Base-by-base conservation (phyloP, 2,329 filamentous ascomycete species). In the Elsinoe ampelina region DNA sequence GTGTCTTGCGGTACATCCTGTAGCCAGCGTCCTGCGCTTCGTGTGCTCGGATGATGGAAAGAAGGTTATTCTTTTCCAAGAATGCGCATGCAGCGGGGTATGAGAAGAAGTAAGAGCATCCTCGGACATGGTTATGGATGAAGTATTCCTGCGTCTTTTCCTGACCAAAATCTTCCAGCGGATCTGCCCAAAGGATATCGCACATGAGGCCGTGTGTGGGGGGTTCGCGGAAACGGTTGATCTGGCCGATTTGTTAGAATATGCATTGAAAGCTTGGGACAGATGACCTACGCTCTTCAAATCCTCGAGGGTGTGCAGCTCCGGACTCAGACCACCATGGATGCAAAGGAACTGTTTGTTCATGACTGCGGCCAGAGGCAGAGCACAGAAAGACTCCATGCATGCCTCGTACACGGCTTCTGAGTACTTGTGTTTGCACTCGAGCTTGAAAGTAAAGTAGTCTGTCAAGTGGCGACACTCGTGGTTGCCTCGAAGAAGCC, bases 301-400 rank as follows among this genome's bases (percentile, higher is more conserved):
- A 67, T 98, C 93, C 64, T 98, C 93, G 55, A 98, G 79, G 3
- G 92, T 96, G 72, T 97, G 92, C 61, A 98, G 77, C 73, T 98
- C 93, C 5, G 93, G 93, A 71, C 91, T 96, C 64, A 98, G 77
- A 61, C 93, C 93, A 67, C 93, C 93, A 71, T 98, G 93, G 65
- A 98, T 97, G 71, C 93, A 98, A 64, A 98, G 77, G 73, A 98
- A 98, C 73, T 98, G 93, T 79, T 98, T 98, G 82, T 98, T 98
- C 93, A 98, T 98, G 64, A 98, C 85, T 26, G 93, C 93, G 58
- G 93, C 93, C 65, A 98, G 78, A 30, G 93, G 93, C 61, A 98
- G 77, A 62, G 86, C 81, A 76, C 93, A 98, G 80, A 98, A 98
- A 0, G 93, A 95, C 63, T 98, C 92, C 83, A 96, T 95, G 76